phyloP scores from a whole-genome alignment of 2,329 filamentous ascomycete genomes.

The Xylaria sp. region DNA sequence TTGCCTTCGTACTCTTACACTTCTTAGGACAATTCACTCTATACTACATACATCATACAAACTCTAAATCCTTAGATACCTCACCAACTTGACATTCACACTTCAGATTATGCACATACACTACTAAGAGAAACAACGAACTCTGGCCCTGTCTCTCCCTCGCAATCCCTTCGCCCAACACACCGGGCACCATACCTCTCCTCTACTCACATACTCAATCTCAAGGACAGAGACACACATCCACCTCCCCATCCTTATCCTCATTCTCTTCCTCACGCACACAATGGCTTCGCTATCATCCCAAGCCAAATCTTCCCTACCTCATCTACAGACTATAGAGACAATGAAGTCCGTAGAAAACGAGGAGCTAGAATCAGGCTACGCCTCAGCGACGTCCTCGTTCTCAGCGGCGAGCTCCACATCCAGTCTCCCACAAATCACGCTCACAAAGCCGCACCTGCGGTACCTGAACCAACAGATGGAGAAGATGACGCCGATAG shows the following conservation, averaged over 20 bases:
- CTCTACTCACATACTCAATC: neutral
- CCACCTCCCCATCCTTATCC: slow-evolving; percentile 3
- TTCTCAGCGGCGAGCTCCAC: slow-evolving; percentile 60
- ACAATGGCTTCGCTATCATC: slow-evolving; percentile 50
- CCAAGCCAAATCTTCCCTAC: slow-evolving; percentile 56
- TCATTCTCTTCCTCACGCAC: neutral
- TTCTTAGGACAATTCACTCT: slow-evolving; percentile 11
- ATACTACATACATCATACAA: slow-evolving; percentile 12
- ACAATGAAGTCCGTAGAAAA: slow-evolving; percentile 55
- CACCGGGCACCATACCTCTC: slow-evolving; percentile 9
- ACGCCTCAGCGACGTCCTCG: slow-evolving; percentile 73
- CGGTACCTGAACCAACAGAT: slow-evolving; percentile 91
- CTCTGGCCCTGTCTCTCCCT: neutral
- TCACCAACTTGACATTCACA: neutral
- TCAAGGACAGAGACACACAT: slow-evolving; percentile 19
- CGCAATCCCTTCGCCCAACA: neutral
- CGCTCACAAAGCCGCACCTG: slow-evolving; percentile 88
- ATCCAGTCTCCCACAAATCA: slow-evolving; percentile 76
- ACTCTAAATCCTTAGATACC: slow-evolving; percentile 1
- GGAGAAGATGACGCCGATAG: slow-evolving; percentile 87
- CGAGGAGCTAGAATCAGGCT: slow-evolving; percentile 81
- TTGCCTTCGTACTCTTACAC: slow-evolving; percentile 12
- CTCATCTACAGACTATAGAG: slow-evolving; percentile 51
- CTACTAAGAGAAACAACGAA: slow-evolving; percentile 1
- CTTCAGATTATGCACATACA: neutral